Percentiles rank a stretch among this genome's conserved stretches.
These are phyloP conservation scores for Sporothrix protearum DNA, from an alignment of 2,329 filamentous ascomycete genomes.

Conservation along the genomic window DNA sequence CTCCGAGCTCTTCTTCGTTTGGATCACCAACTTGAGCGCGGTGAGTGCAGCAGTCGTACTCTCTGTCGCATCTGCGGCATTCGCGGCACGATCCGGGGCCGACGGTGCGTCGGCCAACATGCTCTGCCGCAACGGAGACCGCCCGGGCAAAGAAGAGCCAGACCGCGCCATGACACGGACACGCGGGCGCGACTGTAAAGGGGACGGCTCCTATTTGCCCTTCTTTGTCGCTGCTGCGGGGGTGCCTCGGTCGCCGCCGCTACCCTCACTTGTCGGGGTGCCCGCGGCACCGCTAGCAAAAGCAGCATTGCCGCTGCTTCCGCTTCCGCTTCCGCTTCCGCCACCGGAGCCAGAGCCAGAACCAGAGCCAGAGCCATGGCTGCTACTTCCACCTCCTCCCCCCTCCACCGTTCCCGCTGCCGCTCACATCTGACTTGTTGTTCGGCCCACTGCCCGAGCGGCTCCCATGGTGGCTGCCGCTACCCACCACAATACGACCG, in stretches of 20 bases:
- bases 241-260: background rate
- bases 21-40: background rate
- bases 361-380: background rate
- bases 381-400: background rate
- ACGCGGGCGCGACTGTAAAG: background rate
- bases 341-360: background rate
- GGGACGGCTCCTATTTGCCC: slow-evolving; percentile 23
- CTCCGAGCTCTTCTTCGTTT: background rate
- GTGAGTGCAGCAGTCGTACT: no score
- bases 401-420: background rate
- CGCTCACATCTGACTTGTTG: background rate
- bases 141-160: background rate
- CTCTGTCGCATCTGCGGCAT: no score
- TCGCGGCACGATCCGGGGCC: background rate
- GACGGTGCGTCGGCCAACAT: background rate
- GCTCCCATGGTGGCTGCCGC: background rate
- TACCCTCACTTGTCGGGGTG: background rate
- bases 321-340: no score
- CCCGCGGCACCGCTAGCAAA: background rate
- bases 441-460: slow-evolving; percentile 28
- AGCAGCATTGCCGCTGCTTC: background rate
- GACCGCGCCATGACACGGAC: background rate
- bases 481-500: background rate
- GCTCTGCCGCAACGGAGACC: background rate
- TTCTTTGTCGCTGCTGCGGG: slow-evolving; percentile 18